A percentile compares a stretch with the other conserved stretches of the same genome.
These are phyloP conservation scores for Ophiostoma triangulosporum DNA, from an alignment of 2,329 filamentous ascomycete genomes.

Conservation along the genomic window DNA sequence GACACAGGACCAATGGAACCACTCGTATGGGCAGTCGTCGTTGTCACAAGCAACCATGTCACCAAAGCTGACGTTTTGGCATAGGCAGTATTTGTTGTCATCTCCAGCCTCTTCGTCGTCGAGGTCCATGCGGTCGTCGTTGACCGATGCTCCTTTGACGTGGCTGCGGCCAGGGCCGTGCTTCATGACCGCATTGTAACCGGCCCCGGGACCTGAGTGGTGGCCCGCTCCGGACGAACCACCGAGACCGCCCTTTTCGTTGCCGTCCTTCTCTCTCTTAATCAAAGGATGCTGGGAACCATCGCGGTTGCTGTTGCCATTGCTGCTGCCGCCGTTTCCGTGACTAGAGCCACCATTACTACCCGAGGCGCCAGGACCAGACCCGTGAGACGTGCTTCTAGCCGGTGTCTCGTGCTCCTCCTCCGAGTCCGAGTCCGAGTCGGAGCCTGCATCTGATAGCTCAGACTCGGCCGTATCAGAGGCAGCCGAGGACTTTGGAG, in stretches of 20 bases:
- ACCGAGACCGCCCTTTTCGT: conserved; percentile 5
- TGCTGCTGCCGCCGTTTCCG: conserved; percentile 1
- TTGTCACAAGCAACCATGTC: conserved; percentile 88
- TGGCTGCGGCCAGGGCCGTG: conserved; percentile 4
- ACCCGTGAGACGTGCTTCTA: conserved; percentile 16
- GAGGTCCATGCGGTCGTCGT: conserved; percentile 39
- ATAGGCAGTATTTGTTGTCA: conserved; percentile 73
- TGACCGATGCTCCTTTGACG: conserved; percentile 19
- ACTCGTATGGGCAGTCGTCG: conserved; percentile 65
- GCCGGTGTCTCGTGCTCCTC: conserved; percentile 26
- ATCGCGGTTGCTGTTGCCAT: background rate
- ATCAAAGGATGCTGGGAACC: background rate
- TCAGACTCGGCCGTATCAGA: conserved; percentile 52
- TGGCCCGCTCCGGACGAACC: background rate
- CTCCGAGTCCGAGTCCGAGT: conserved; percentile 39
- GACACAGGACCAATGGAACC: conserved; percentile 75
- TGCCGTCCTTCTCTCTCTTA: conserved; percentile 6
- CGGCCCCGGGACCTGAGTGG: background rate
- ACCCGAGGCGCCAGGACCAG: background rate
- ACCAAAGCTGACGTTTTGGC: conserved; percentile 71
- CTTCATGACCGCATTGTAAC: conserved; percentile 4
- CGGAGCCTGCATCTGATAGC: conserved; percentile 48
- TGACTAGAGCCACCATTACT: background rate
- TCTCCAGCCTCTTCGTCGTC: conserved; percentile 60
- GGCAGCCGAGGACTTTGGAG: conserved; percentile 42